Conservation (phyloP, 2,329 filamentous ascomycete species). For the Diaporthe sp. region DNA sequence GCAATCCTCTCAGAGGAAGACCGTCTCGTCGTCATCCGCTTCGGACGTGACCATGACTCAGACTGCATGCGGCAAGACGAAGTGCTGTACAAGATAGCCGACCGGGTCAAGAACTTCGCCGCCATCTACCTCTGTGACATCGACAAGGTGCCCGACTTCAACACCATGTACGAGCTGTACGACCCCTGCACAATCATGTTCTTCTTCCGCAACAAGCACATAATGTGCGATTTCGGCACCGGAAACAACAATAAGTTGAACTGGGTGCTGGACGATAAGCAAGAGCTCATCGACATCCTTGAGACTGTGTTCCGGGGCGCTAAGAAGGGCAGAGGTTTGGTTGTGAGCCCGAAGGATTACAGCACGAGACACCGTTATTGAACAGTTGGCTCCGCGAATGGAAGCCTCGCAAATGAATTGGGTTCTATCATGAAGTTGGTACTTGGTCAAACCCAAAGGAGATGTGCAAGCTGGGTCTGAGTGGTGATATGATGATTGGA, state of each 20-base stretch:
- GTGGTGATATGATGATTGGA: too few relatives aligned
- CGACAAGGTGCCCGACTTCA: slow-evolving; percentile 85
- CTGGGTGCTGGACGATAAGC: slow-evolving; percentile 96
- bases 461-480: too few relatives aligned
- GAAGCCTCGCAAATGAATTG: too few relatives aligned
- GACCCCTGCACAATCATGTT: slow-evolving; percentile 95
- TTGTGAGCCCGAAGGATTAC: slow-evolving; percentile 91
- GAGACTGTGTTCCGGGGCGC: slow-evolving; percentile 99
- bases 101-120: slow-evolving; percentile 92
- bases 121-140: slow-evolving; percentile 95
- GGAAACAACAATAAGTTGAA: slow-evolving; percentile 99
- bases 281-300: slow-evolving; percentile 97
- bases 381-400: too few relatives aligned
- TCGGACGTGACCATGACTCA: slow-evolving; percentile 77
- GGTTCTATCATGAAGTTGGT: too few relatives aligned
- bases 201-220: slow-evolving; percentile 94
- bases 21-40: slow-evolving; percentile 91
- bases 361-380: slow-evolving; percentile 77
- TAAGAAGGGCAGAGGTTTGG: slow-evolving; percentile 96
- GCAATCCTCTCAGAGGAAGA: slow-evolving; percentile 85
- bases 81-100: slow-evolving; percentile 92
- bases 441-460: too few relatives aligned
- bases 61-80: slow-evolving; percentile 86
- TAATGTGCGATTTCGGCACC: slow-evolving; percentile 98
- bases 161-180: slow-evolving; percentile 84